Base-by-base conservation (phyloP, 208 protist species). In the Trypanosomatidae sp. region DNA sequence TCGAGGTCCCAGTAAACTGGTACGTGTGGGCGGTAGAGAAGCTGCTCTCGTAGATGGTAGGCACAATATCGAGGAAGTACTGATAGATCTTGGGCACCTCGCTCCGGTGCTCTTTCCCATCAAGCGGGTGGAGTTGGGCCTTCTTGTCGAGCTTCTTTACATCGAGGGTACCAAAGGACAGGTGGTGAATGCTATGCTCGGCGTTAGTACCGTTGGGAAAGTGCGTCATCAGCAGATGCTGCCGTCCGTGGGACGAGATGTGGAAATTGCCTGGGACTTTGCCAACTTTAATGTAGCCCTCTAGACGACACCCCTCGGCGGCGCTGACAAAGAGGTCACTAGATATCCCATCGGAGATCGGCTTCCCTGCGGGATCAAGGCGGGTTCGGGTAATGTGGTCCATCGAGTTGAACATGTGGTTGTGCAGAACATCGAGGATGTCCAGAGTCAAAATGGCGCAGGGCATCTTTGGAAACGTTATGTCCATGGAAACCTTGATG, bases 211-310 rank as follows among this genome's bases (percentile, higher is more conserved):
- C 73, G 19, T 50, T 66, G 1, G 66, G 73, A 25, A 84, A 76
- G 72, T 78, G 36, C 33, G 59, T 17, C 5, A 10, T 12, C 4
- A 77, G 52, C 25, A 79, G 41, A 15, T 71, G 15, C 28, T 74
- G 69, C 17, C 71, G 73, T 0, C 74, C 69, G 56, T 89, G 85
- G 3, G 75, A 69, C 22, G 81, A 87, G 60, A 89, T 77, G 69
- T 89, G 82, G 46, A 89, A 89, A 72, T 86, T 87, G 55, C 85
- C 85, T 0, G 85, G 85, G 12, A 89, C 85, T 73, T 86, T 89
- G 10, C 66, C 58, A 5, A 89, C 81, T 15, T 77, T n/a, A 47
- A 87, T 81, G 73, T 71, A 81, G 9, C 85, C 85, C 47, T 33
- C 33, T 25, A 85, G 74, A 19, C 70, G 67, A 60, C 85, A 89